Conservation (phyloP, 192 early-diverging fungal genomes). For the Rhizoclosmatium globosum region DNA sequence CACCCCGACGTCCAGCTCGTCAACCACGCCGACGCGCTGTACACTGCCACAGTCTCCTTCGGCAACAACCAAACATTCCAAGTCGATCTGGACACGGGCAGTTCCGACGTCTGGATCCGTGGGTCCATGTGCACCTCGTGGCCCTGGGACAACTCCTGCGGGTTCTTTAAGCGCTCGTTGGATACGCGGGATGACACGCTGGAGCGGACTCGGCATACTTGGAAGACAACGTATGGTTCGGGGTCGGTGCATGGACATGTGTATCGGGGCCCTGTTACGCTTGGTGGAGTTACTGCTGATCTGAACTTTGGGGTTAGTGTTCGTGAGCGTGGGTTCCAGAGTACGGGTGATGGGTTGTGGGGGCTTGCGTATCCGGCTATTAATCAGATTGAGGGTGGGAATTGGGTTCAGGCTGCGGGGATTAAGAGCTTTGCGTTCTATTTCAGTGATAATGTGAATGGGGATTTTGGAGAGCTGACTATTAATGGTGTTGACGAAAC, state of each 20-base stretch:
- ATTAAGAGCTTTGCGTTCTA: slow-evolving; percentile 56
- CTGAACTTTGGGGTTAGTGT: slow-evolving; percentile 24
- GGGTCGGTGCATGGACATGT: slow-evolving; percentile 39
- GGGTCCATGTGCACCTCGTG: slow-evolving; percentile 38
- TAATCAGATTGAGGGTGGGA: slow-evolving; percentile 40
- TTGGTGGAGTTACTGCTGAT: slow-evolving; percentile 32
- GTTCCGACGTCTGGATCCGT: slow-evolving; percentile 47
- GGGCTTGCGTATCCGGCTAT: slow-evolving; percentile 47
- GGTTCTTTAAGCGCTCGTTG: not conserved
- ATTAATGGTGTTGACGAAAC: slow-evolving; percentile 59
- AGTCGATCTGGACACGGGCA: slow-evolving; percentile 50
- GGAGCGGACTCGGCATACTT: not conserved
- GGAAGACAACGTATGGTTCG: slow-evolving; percentile 26
- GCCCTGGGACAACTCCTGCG: slow-evolving; percentile 40
- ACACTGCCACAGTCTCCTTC: slow-evolving; percentile 28
- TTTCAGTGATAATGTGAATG: slow-evolving; percentile 46
- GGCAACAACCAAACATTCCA: slow-evolving; percentile 32
- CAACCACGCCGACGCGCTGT: slow-evolving; percentile 35
- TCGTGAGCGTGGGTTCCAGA: slow-evolving; percentile 30
- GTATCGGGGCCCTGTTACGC: slow-evolving; percentile 34
- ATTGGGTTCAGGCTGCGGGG: slow-evolving; percentile 26
- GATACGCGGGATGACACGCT: slow-evolving; percentile 2
- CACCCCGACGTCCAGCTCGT: not conserved
- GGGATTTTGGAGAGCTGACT: slow-evolving; percentile 58
- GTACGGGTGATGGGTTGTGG: slow-evolving; percentile 45